Evolutionary conservation across 495 filamentous ascomycete genomes (phyloP), one percentile per base, ranked within the genome.

Genomic region (Staphylotrichum longicolle): DNA sequence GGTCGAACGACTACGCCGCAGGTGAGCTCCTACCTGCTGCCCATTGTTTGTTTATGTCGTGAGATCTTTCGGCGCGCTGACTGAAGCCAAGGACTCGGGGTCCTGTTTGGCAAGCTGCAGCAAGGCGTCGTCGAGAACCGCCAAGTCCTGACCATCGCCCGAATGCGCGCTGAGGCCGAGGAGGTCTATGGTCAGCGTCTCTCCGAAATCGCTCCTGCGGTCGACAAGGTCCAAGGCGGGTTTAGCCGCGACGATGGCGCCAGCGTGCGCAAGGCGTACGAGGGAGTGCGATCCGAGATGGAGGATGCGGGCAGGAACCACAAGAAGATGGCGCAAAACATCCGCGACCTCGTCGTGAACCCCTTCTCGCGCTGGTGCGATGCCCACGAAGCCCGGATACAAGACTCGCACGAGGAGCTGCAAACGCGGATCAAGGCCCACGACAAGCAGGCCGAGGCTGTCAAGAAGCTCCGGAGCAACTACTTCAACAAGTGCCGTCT

Each of bases 401-500:
- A 96, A 67, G 88, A 89, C 55, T 98, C 93, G 3, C 93, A 98
- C 69, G 93, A 97, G 64, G 93, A 96, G 60, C 84, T 99, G 15
- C 92, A 96, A 71, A 66, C 79, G 12, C 86, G 91, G 41, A 93
- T 98, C 74, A 96, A 96, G 77, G 83, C 88, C 48, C 91, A 96
- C 68, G 91, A 96, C 70, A 92, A 90, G 66, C 95, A 98, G 73
- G 88, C 88, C 46, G 95, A 98, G 56, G 70, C 82, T 32, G 91
- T 95, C 39, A 90, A 90, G 79, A 96, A 98, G 77, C 82, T 96
- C 62, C 86, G 95, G 47, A 97, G 92, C 69, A 85, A 88, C 63
- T 99, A 99, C 75, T 99, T 96, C 83, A 98, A 96, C 79, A 98
- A 97, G 75, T 99, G 94, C 69, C 89, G 94, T 49, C 83, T 96